A percentile compares a stretch with the other conserved stretches of the same genome.
Evolutionary conservation across 2,329 filamentous ascomycete genomes (phyloP).

Genomic region (Arthroderma sp.): DNA sequence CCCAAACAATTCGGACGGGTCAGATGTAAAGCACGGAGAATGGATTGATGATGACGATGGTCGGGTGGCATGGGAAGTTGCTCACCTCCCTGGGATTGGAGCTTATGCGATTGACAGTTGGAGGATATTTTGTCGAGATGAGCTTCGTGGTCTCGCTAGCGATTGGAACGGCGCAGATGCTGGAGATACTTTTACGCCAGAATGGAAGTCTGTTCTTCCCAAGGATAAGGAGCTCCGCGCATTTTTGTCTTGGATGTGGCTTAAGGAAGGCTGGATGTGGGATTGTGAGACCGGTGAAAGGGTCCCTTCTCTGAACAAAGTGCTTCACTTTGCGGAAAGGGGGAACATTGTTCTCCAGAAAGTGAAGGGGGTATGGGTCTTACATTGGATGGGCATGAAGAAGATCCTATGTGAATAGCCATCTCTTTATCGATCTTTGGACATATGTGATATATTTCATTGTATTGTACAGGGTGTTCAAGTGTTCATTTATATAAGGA

Average conservation of each 20-base stretch:
- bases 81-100: constrained; percentile 63
- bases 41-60: constrained; percentile 37
- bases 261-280: constrained; percentile 74
- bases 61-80: constrained; percentile 63
- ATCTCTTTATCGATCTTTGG: too few relatives aligned
- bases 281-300: constrained; percentile 53
- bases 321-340: constrained; percentile 24
- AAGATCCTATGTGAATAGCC: too few relatives aligned
- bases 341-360: constrained; percentile 30
- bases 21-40: constrained; percentile 35
- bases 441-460: too few relatives aligned
- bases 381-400: constrained; percentile 10
- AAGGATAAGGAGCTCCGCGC: constrained; percentile 80
- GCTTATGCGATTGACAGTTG: constrained; percentile 79
- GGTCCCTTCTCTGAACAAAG: constrained; percentile 26
- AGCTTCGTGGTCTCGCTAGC: constrained; percentile 50
- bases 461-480: too few relatives aligned
- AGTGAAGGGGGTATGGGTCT: constrained; percentile 27
- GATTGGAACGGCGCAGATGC: constrained; percentile 52
- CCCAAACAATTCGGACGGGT: constrained; percentile 37
- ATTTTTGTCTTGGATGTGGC: constrained; percentile 83
- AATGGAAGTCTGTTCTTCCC: constrained; percentile 80
- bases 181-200: constrained; percentile 52
- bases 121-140: constrained; percentile 84
- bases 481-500: too few relatives aligned